Base-by-base conservation (phyloP, 129 eudicot species). In the Helianthus annuus region DNA sequence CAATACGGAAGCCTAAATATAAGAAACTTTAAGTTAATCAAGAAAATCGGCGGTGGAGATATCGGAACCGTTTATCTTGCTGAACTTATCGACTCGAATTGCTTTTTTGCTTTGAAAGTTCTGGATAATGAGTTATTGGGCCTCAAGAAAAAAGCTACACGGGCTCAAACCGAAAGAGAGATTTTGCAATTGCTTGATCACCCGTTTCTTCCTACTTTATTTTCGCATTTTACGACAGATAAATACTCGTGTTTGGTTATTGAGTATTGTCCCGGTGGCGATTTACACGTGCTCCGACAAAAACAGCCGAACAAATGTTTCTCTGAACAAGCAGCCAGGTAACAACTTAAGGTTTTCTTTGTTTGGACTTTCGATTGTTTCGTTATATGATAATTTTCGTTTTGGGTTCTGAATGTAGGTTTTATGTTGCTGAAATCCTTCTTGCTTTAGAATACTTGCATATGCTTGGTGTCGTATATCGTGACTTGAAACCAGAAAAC, bases 361-460 rank as follows among this genome's bases (percentile, higher is more conserved):
- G 5, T 17, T 5, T 24, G 22, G 74, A 12, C 32, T 17, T 5
- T 24, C 32, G 74, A 12, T 42, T 76, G 40, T 17, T 74, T 70
- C 46, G 15, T 40, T 56, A 45, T 32, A 19, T 57, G 15, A 34
- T 57, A 10, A n/a, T 63, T 49, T 3, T 55, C 22, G 22, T 19
- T 54, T 8, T 36, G 54, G 40, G 14, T 36, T 39, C 14, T 49
- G 17, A 68, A 54, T 73, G 63, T 85, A 94, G 98, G 85, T 94
- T 94, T 78, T 94, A 94, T 79, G 88, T 76, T 74, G 98, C 97
- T 39, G 98, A 94, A 77, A 84, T 94, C 67, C 96, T 94, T 38
- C 89, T 94, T 81, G 98, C 98, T 53, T 49, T 94, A 64, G 98
- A 94, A 76, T 94, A 94, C 82, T 91, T 94, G 60, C 98, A 94